Conservation (phyloP, 2,329 filamentous ascomycete genomes). For the Fusarium sp. region DNA sequence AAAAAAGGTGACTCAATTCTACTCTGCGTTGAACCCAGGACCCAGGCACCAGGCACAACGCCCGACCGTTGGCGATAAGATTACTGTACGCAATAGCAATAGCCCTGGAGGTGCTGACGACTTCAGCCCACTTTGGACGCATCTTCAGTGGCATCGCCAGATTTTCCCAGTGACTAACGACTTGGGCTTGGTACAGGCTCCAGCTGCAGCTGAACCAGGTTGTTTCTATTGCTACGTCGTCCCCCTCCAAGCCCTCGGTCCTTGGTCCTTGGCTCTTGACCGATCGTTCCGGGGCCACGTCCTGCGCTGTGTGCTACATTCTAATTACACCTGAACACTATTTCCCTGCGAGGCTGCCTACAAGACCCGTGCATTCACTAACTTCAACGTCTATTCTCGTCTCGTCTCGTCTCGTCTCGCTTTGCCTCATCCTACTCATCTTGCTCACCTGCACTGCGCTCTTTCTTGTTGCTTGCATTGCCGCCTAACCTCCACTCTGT, state of each 20-base stretch:
- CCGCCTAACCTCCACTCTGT: conserved; percentile 27
- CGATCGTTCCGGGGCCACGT: conserved; percentile 46
- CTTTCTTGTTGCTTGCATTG: conserved; percentile 27
- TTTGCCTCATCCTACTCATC: conserved; percentile 1
- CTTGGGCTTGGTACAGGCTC: conserved; percentile 4
- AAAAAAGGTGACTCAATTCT: conserved; percentile 43
- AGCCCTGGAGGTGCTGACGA: conserved; percentile 35
- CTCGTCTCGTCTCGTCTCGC: not conserved
- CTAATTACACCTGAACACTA: conserved; percentile 21
- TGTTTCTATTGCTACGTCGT: conserved; percentile 10
- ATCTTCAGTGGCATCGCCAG: conserved; percentile 36
- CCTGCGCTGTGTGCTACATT: conserved; percentile 19
- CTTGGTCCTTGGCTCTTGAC: conserved; percentile 30
- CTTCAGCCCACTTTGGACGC: conserved; percentile 39
- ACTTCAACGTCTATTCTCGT: conserved; percentile 10
- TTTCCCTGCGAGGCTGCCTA: conserved; percentile 26
- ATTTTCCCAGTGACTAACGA: conserved; percentile 29
- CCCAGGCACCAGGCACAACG: conserved; percentile 5
- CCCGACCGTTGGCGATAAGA: conserved; percentile 26
- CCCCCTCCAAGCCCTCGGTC: conserved; percentile 1
- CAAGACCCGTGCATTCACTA: conserved; percentile 23
- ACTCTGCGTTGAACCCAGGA: conserved; percentile 22
- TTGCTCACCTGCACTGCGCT: conserved; percentile 17
- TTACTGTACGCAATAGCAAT: conserved; percentile 23
- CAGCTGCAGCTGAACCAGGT: conserved; percentile 1